Evolutionary conservation across 257 asterid species (phyloP).

Genomic region (Echites panduratus): DNA sequence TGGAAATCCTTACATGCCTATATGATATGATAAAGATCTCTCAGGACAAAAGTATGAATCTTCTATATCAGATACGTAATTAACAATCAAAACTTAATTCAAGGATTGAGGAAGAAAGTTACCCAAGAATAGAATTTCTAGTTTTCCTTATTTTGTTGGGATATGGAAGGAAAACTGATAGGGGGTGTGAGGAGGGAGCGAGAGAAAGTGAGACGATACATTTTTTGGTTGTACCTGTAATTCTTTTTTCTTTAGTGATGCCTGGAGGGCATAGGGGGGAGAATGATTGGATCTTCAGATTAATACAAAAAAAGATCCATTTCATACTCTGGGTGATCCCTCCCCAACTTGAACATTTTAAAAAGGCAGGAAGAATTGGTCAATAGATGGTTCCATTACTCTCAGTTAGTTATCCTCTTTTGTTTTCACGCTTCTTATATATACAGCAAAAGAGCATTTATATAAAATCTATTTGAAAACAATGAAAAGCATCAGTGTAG

Average conservation of each 20-base stretch:
- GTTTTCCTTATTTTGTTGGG: neutral
- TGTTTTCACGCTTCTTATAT: neutral
- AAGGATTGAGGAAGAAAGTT: neutral
- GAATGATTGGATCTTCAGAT: neutral
- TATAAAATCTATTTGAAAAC: too few relatives aligned
- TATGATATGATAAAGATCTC: constrained; percentile 6
- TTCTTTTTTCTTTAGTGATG: neutral
- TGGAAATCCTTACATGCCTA: constrained; percentile 91
- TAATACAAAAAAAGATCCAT: neutral
- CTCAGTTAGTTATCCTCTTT: neutral
- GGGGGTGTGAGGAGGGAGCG: neutral
- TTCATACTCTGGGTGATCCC: neutral
- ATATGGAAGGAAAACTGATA: neutral
- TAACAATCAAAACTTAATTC: neutral
- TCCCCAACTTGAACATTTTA: neutral
- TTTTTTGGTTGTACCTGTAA: neutral
- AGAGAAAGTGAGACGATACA: neutral
- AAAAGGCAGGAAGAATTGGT: neutral
- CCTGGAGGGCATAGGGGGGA: neutral
- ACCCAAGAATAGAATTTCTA: neutral
- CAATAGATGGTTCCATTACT: neutral
- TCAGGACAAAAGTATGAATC: neutral
- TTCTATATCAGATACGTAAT: neutral
- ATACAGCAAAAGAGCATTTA: neutral
- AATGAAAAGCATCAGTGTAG: too few relatives aligned